Base-by-base conservation (phyloP, 257 asterid genomes). In the Gentiana straminea region DNA sequence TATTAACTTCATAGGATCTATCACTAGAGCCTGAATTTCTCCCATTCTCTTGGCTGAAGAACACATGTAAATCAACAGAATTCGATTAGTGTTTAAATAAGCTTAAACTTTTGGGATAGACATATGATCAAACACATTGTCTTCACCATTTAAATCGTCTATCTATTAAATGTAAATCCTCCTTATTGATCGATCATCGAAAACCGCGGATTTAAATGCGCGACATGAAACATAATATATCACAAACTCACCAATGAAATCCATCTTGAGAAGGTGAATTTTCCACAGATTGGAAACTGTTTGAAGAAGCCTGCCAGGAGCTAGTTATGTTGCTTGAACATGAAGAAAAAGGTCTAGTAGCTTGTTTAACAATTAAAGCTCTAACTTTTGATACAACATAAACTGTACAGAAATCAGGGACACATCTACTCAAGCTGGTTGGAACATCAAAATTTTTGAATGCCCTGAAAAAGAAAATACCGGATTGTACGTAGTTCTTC, bases 371-470 rank as follows among this genome's bases (percentile, higher is more conserved):
- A 59, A 71, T 74, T 51, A 61, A 41, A 46, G 71, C 69, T 70
- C 70, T 84, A 8, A 47, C 59, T 69, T 80, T 86, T 2, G 95
- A 79, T 34, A 77, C 78, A 2, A 61, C 77, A 46, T 86, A 79
- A 39, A 91, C 83, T 1, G 86, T 52, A 66, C 96, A 86, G 50
- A 70, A 79, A 53, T 82, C 92, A 1, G 94, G 94, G 51, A 80
- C 84, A 1, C 60, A 63, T 68, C 73, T 84, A 54, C 62, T 77
- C 44, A 91, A 49, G 49, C 58, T 62, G 58, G 65, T 74, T 0
- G 88, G 80, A 56, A 86, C 80, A 62, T 86, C 95, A 33, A 70
- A 33, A 57, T 45, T 61, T 62, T 64, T 91, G 55, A 91, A 91
- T 65, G 94, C 95, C 81, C 96, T 86, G 81, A 53, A 24, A 24